Evolutionary conservation across 23 red algal species (phyloP).

Genomic region (Gracilaria domingensis): DNA sequence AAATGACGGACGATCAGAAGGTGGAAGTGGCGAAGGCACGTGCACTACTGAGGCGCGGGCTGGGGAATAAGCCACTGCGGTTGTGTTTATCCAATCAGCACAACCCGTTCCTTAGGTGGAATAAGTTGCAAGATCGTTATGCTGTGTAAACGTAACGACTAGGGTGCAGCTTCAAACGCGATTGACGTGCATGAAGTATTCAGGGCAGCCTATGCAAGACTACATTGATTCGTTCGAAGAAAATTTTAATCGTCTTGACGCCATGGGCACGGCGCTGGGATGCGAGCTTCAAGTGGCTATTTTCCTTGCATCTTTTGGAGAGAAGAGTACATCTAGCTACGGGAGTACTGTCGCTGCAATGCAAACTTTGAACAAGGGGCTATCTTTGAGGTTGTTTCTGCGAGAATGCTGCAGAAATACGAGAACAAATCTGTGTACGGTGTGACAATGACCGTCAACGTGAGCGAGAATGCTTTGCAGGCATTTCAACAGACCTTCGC

Average conservation of each 20-base stretch:
- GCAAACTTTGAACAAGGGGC: background rate
- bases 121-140: conserved; percentile 7
- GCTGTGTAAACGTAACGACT: background rate
- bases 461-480: background rate
- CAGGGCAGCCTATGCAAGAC: background rate
- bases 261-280: background rate
- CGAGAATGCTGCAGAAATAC: background rate
- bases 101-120: conserved; percentile 28
- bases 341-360: background rate
- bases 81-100: conserved; percentile 18
- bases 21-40: no score
- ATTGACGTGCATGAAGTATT: background rate
- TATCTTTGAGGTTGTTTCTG: background rate
- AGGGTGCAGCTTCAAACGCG: background rate
- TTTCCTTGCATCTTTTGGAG: background rate
- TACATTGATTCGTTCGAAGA: background rate
- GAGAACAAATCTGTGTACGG: background rate
- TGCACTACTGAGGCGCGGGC: no score
- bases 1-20: no score
- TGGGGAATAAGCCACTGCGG: no score
- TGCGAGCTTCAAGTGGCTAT: background rate
- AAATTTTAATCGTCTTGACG: background rate
- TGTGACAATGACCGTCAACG: no score
- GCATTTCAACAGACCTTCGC: background rate
- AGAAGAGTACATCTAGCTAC: background rate